Evolutionary conservation across 495 filamentous ascomycete genomes (phyloP).

Genomic region (Penicillium dipodomyicola): DNA sequence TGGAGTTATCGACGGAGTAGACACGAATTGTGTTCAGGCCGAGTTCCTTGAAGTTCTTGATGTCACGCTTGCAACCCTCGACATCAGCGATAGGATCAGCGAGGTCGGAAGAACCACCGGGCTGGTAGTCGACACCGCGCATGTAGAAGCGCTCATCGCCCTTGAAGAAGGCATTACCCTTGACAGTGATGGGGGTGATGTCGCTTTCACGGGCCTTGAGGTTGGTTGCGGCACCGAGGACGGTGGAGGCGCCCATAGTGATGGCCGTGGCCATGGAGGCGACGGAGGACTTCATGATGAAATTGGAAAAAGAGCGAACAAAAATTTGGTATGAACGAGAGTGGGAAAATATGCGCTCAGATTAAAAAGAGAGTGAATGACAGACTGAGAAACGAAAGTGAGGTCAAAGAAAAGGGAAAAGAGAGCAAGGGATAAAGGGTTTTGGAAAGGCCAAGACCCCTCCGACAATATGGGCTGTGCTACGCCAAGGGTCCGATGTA

Average conservation of each 20-base stretch:
- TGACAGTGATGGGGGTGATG: slow-evolving; percentile 54
- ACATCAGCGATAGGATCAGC: slow-evolving; percentile 76
- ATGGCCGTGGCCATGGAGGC: slow-evolving; percentile 55
- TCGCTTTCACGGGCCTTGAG: slow-evolving; percentile 37
- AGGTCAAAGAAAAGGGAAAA: slow-evolving; percentile 10
- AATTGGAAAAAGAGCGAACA: slow-evolving; percentile 14
- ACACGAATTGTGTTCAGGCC: slow-evolving; percentile 90
- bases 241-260: slow-evolving; percentile 45
- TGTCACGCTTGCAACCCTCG: slow-evolving; percentile 74
- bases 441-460: background rate
- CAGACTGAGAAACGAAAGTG: slow-evolving; percentile 32
- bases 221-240: slow-evolving; percentile 53
- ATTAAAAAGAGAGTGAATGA: slow-evolving; percentile 16
- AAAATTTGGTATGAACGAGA: slow-evolving; percentile 17
- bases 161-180: slow-evolving; percentile 80
- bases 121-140: slow-evolving; percentile 93
- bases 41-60: slow-evolving; percentile 76
- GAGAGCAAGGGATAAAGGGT: slow-evolving; percentile 28
- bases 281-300: slow-evolving; percentile 56
- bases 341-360: slow-evolving; percentile 15
- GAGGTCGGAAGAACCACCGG: slow-evolving; percentile 78
- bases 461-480: slow-evolving; percentile 6
- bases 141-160: slow-evolving; percentile 85
- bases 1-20: slow-evolving; percentile 88
- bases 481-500: slow-evolving; percentile 1